Conservation (phyloP, 805 yeast species). For the Babjeviella inositovora region DNA sequence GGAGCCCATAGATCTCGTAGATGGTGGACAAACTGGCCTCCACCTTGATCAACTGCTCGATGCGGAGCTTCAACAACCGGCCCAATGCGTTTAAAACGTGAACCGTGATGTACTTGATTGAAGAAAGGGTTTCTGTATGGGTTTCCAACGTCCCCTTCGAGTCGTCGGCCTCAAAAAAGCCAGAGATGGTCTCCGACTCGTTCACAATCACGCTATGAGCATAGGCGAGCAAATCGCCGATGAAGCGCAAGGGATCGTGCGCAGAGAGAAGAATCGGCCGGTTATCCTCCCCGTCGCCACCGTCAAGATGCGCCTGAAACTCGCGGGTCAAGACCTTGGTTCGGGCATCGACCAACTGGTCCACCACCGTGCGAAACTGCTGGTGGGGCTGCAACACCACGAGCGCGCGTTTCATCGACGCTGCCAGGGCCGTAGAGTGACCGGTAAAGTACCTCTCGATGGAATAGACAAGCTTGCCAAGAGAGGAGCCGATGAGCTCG, state of each 20-base stretch:
- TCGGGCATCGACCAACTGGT: too few relatives aligned
- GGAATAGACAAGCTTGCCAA: conserved; percentile 31
- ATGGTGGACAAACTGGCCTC: conserved; percentile 42
- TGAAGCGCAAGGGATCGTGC: conserved; percentile 67
- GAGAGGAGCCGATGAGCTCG: conserved; percentile 30
- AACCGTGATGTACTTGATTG: conserved; percentile 6
- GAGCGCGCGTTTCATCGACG: too few relatives aligned
- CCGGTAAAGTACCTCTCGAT: conserved; percentile 12
- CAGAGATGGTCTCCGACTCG: conserved; percentile 63
- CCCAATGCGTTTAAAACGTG: conserved; percentile 16
- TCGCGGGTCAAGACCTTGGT: too few relatives aligned
- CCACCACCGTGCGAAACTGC: too few relatives aligned
- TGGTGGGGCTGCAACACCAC: too few relatives aligned
- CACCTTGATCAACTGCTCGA: conserved; percentile 53
- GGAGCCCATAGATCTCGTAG: conserved; percentile 40
- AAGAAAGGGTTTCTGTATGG: conserved; percentile 5
- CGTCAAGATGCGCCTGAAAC: too few relatives aligned
- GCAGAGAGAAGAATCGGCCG: conserved; percentile 49
- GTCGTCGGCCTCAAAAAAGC: conserved; percentile 33
- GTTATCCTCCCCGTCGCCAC: conserved; percentile 3
- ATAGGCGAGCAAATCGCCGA: conserved; percentile 82
- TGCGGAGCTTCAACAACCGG: conserved; percentile 41
- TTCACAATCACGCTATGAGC: conserved; percentile 75
- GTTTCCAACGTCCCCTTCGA: conserved; percentile 3
- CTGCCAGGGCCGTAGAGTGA: too few relatives aligned